phyloP scores from a whole-genome alignment of 371 early-diverging fungal species.

The Rhizomucor miehei region DNA sequence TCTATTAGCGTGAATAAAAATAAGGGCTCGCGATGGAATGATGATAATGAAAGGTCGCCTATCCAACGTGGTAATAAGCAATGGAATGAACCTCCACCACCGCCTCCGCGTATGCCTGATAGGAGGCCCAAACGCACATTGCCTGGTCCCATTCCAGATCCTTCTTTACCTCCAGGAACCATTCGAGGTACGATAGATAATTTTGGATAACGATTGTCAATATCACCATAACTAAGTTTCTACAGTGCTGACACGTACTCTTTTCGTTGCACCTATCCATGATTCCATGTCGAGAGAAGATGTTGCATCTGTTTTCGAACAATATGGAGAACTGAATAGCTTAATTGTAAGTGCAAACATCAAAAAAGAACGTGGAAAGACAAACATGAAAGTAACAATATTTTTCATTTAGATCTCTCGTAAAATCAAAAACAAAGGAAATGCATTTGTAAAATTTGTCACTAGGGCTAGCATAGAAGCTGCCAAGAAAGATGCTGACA shows the following conservation, averaged over 20 bases:
- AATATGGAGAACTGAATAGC: conserved; percentile 40
- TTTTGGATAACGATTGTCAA: too few species aligned
- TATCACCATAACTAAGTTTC: neutral
- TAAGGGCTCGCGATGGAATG: conserved; percentile 10
- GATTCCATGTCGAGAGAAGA: conserved; percentile 31
- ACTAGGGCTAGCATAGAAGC: conserved; percentile 27
- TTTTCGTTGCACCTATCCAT: conserved; percentile 49
- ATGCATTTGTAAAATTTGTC: conserved; percentile 40
- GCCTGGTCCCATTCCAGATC: conserved; percentile 27
- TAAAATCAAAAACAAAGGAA: conserved; percentile 18
- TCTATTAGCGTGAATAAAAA: neutral
- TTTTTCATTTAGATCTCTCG: conserved; percentile 1
- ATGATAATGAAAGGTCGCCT: neutral
- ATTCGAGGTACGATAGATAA: conserved; percentile 51
- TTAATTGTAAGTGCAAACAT: conserved; percentile 31
- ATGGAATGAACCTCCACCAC: neutral
- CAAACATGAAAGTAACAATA: neutral
- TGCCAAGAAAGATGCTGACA: conserved; percentile 24
- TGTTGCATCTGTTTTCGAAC: conserved; percentile 28
- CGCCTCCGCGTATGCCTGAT: neutral
- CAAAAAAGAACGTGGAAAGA: neutral
- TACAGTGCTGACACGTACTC: conserved; percentile 42
- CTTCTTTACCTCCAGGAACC: conserved; percentile 27
- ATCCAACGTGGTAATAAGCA: neutral
- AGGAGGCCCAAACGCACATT: neutral